Percentiles rank a stretch among this genome's conserved stretches.
These are phyloP conservation scores for Passalora sequoiae DNA, from an alignment of 2,329 filamentous ascomycete genomes.

Conservation along the genomic window DNA sequence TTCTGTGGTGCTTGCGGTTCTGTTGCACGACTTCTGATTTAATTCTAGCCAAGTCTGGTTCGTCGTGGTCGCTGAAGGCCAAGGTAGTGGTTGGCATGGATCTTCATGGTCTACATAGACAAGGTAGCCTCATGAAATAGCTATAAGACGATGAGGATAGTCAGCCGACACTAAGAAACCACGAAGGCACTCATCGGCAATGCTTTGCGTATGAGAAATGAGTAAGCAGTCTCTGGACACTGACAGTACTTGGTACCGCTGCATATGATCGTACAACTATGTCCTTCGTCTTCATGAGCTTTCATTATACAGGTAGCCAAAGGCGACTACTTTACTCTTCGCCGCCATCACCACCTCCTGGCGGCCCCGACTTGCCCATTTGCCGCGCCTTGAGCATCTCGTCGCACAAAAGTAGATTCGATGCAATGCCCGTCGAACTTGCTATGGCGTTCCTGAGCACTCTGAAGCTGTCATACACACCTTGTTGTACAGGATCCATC, in stretches of 20 bases:
- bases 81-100: too few species aligned
- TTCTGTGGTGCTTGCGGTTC: too few species aligned
- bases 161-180: too few species aligned
- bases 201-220: too few species aligned
- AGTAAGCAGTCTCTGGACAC: background rate
- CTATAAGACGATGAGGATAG: too few species aligned
- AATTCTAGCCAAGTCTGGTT: too few species aligned
- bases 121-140: too few species aligned
- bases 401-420: slow-evolving; percentile 90
- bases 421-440: slow-evolving; percentile 89
- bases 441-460: slow-evolving; percentile 91
- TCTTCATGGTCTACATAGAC: too few species aligned
- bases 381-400: slow-evolving; percentile 96
- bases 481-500: slow-evolving; percentile 90
- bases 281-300: slow-evolving; percentile 11
- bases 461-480: slow-evolving; percentile 93
- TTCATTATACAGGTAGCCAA: background rate
- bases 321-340: slow-evolving; percentile 16
- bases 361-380: slow-evolving; percentile 57
- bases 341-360: slow-evolving; percentile 27
- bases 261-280: background rate
- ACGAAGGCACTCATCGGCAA: too few species aligned
- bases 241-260: background rate
- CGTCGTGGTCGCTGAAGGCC: too few species aligned
- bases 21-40: too few species aligned